Evolutionary conservation across 495 filamentous ascomycete genomes (phyloP).

Genomic region (Annulohypoxylon moriforme): DNA sequence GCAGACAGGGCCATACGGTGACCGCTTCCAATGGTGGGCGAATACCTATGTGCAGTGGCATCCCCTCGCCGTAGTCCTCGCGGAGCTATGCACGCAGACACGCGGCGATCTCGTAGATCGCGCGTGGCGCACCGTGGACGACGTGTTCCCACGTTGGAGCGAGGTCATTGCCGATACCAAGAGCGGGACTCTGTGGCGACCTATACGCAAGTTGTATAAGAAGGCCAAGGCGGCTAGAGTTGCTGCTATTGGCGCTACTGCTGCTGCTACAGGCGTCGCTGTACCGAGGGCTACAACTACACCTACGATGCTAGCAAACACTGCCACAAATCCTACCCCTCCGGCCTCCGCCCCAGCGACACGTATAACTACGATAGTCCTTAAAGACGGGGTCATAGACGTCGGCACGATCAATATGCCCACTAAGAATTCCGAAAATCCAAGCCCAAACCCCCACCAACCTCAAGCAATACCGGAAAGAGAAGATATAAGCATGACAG

Average conservation of each 20-base stretch:
- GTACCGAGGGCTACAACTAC: not conserved
- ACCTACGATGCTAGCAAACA: not conserved
- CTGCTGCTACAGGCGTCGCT: constrained; percentile 4
- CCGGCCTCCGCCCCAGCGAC: not conserved
- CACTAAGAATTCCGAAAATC: not conserved
- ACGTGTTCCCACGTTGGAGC: constrained; percentile 67
- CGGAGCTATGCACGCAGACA: constrained; percentile 71
- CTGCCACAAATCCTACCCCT: not conserved
- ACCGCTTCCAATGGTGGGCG: constrained; percentile 49
- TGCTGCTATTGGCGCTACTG: constrained; percentile 18
- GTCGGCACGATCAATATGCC: constrained; percentile 4
- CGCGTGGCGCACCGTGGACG: constrained; percentile 72
- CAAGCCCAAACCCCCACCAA: too few species aligned
- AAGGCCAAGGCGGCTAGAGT: constrained; percentile 64
- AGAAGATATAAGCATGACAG: not conserved
- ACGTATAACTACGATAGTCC: not conserved
- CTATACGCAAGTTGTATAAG: constrained; percentile 71
- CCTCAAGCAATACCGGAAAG: not conserved
- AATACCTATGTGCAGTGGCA: constrained; percentile 80
- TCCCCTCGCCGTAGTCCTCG: constrained; percentile 73
- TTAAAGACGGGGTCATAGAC: not conserved
- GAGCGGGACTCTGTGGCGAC: constrained; percentile 73
- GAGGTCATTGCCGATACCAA: constrained; percentile 62
- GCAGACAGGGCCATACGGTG: constrained; percentile 34
- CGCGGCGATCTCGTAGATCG: constrained; percentile 67